These are phyloP conservation scores for Trichoderma hamatum DNA, from an alignment of 2,329 filamentous ascomycete species.

Conservation along the genomic window DNA sequence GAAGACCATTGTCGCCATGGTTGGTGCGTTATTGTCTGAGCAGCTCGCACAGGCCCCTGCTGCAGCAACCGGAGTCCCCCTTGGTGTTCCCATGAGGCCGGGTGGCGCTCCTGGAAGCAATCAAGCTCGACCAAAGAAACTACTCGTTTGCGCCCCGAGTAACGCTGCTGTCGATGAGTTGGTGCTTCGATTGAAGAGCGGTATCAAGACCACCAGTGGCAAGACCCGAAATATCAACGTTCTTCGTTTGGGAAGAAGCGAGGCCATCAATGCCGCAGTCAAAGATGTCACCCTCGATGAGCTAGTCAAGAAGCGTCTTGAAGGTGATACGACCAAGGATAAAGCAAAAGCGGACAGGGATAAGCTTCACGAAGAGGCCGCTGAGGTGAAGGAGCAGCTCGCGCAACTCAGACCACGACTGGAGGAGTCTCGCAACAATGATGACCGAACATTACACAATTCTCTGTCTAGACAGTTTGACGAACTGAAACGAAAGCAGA, in stretches of 20 bases:
- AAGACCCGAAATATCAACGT: constrained; percentile 78
- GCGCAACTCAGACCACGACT: constrained; percentile 71
- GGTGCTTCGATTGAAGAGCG: constrained; percentile 87
- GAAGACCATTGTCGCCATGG: constrained; percentile 96
- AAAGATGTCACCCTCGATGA: constrained; percentile 92
- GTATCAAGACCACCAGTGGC: constrained; percentile 77
- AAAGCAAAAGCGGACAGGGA: constrained; percentile 60
- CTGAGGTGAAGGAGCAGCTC: constrained; percentile 75
- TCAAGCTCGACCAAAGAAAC: constrained; percentile 66
- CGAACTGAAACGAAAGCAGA: constrained; percentile 74
- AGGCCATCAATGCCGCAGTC: constrained; percentile 88
- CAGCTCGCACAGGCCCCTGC: constrained; percentile 40
- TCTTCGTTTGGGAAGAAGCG: constrained; percentile 84
- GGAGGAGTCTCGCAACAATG: constrained; percentile 64
- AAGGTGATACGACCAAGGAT: constrained; percentile 60
- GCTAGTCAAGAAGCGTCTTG: constrained; percentile 75
- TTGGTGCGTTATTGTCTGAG: constrained; percentile 70
- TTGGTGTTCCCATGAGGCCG: constrained; percentile 39
- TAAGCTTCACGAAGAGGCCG: constrained; percentile 64
- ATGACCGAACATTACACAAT: constrained; percentile 51
- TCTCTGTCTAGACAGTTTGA: constrained; percentile 77
- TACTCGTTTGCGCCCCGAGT: constrained; percentile 96
- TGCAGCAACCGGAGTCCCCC: constrained; percentile 38
- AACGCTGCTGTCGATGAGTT: constrained; percentile 97
- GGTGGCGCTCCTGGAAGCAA: constrained; percentile 31